These are phyloP conservation scores for Crithidia brevicula DNA, from an alignment of 208 protist genomes.

Conservation along the genomic window DNA sequence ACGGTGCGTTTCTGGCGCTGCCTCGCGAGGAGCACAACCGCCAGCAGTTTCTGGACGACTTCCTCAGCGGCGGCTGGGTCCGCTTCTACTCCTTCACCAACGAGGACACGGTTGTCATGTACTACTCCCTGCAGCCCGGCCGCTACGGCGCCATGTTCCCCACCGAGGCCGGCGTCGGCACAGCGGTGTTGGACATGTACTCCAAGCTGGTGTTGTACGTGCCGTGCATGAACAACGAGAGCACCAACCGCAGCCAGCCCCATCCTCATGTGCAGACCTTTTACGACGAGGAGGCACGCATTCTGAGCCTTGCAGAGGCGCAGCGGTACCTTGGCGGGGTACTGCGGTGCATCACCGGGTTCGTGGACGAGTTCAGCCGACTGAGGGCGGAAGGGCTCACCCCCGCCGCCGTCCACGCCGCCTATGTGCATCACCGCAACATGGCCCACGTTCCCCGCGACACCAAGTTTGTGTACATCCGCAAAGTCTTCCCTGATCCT, in stretches of 20 bases:
- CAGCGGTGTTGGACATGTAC: slow-evolving; percentile 84
- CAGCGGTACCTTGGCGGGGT: slow-evolving; percentile 75
- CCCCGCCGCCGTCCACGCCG: slow-evolving; percentile 74
- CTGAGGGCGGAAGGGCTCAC: slow-evolving; percentile 72
- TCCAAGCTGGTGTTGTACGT: slow-evolving; percentile 87
- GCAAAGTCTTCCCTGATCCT: slow-evolving; percentile 88
- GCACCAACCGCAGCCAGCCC: slow-evolving; percentile 77
- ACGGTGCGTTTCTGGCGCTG: slow-evolving; percentile 73
- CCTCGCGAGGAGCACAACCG: slow-evolving; percentile 70
- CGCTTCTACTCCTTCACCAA: slow-evolving; percentile 85
- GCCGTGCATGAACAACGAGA: slow-evolving; percentile 86
- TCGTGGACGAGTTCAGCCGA: slow-evolving; percentile 72
- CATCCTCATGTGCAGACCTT: slow-evolving; percentile 90
- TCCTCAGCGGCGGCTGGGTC: slow-evolving; percentile 86
- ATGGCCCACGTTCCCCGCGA: slow-evolving; percentile 64
- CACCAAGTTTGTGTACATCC: slow-evolving; percentile 90
- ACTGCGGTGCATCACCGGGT: slow-evolving; percentile 73
- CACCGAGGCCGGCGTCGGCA: slow-evolving; percentile 78
- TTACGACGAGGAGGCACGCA: slow-evolving; percentile 83
- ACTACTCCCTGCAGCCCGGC: slow-evolving; percentile 87
- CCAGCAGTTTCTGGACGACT: slow-evolving; percentile 84
- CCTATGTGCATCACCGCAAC: slow-evolving; percentile 83
- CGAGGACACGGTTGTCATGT: slow-evolving; percentile 84
- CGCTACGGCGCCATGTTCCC: slow-evolving; percentile 88
- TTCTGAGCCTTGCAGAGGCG: slow-evolving; percentile 75